Evolutionary conservation across 495 filamentous ascomycete species (phyloP), one percentile per base, ranked within the genome.

Genomic region (Xylaria nigripes): DNA sequence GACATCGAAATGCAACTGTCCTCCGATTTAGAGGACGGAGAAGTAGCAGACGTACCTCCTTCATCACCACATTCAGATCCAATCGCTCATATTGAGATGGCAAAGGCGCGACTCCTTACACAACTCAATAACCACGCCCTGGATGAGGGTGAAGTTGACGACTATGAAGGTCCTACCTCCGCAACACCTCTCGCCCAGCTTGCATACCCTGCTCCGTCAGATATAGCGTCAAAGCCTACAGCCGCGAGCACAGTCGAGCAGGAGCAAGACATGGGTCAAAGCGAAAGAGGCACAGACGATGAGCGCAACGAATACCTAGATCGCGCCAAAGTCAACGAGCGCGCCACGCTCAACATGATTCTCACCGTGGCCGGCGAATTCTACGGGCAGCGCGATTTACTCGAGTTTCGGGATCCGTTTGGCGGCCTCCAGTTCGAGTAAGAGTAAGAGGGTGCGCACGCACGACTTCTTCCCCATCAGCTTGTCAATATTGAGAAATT

Each of bases 361-460:
- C 76, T 98, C 49, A 91, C 87, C 0, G 76, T 98, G 24, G 85
- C 86, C 36, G 93, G 90, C 58, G 90, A 96, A 69, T 82, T 86
- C 60, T 98, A 86, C 68, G 90, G 93, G 2, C 93, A 98, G 72
- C 76, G 84, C 51, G 93, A 98, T 69, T 70, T 98, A 30, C 71
- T 97, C 45, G 81, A 83, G 60, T 83, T 82, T 47, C 76, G 89
- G 40, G 77, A 86, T 49, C 75, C 75, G 15, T 78, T 78, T 52
- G 60, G 61, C 12, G 67, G 65, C 15, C 48, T 62, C n/a, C 54
- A 64, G 49, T 49, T 56, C 13, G 64, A 62, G 57, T 61, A 66
- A 51, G 51, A 62, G 61, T 50, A 57, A 55, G 44, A 49, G 47
- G 30, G 27, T 4, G 4, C 25, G 12, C 16, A 32, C 41, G 30